Base-by-base conservation (phyloP, 2,329 filamentous ascomycete genomes). In the Diaporthe citri region DNA sequence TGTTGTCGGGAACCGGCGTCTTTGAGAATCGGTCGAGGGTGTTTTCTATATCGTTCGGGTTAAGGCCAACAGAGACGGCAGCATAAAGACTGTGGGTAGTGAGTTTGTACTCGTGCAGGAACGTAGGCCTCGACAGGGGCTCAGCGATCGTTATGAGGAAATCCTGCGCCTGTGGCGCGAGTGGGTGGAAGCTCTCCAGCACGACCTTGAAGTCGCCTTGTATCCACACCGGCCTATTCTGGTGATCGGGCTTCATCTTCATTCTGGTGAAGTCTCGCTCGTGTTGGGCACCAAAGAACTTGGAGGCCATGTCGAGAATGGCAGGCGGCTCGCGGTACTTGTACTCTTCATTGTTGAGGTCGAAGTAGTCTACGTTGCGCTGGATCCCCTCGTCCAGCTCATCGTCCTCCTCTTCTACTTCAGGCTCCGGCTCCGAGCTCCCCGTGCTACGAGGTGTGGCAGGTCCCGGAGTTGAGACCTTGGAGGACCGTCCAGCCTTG, bases 61-160 rank as follows among this genome's bases (percentile, higher is more conserved):
- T 93, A 76, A 98, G 86, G 25, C 96, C 96, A 75, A 98, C 95
- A 12, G 95, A 98, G 3, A 98, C 94, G 60, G 96, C 96, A 62
- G 96, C 96, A 84, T 98, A 98, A 71, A 98, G 87, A 84, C 95
- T 97, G 84, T 98, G 95, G 39, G 94, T 92, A 5, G 95, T 98
- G 79, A 98, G 90, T 72, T 93, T 91, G 83, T 98, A 98, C 84
- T 98, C 96, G 86, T 98, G 96, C 78, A 98, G 91, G 81, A 95
- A 95, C 20, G 92, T 94, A 73, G 96, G 96, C 77, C 96, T 91
- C 43, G 95, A 97, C 74, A 96, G 87, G 28, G 96, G 96, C 85
- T 98, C 96, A 77, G 95, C 94, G 79, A 98, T 95, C 66, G 96
- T 97, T 79, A 97, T 97, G 75, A 98, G 87, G 82, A 98, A 97